Percentiles rank a stretch among this genome's conserved stretches.
These are phyloP conservation scores for Colletotrichum sp. DNA, from an alignment of 2,329 filamentous ascomycete species.

Conservation along the genomic window DNA sequence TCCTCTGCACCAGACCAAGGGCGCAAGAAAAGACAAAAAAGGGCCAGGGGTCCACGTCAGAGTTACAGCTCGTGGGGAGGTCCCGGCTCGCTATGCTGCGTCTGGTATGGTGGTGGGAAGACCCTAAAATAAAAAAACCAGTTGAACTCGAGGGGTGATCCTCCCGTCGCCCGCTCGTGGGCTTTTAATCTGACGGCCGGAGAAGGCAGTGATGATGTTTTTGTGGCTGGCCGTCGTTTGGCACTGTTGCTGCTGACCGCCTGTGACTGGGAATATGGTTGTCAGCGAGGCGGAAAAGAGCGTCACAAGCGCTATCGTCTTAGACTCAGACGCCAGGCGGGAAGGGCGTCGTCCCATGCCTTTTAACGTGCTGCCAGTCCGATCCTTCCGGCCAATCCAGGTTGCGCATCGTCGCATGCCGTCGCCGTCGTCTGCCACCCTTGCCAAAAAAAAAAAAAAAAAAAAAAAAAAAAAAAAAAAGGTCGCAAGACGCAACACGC, in stretches of 20 bases:
- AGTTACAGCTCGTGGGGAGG: slow-evolving; percentile 4
- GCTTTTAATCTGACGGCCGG: not conserved
- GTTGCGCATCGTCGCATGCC: not conserved
- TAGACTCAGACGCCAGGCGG: not conserved
- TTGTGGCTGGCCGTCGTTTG: not conserved
- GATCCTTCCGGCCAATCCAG: not conserved
- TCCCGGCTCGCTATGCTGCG: not conserved
- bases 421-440: not conserved
- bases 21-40: not conserved
- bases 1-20: not conserved
- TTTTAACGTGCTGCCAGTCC: not conserved
- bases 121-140: not conserved
- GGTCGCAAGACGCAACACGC: not conserved
- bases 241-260: not conserved
- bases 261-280: not conserved
- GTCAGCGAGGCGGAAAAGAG: not conserved
- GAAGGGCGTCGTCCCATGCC: not conserved
- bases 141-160: slow-evolving; percentile 11
- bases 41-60: slow-evolving; percentile 13
- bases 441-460: not conserved
- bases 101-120: not conserved
- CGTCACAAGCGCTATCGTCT: not conserved
- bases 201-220: not conserved
- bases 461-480: not conserved
- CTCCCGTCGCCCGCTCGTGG: not conserved